Conservation (phyloP, 176 grass and related monocot genomes). For the Avena sativa region DNA sequence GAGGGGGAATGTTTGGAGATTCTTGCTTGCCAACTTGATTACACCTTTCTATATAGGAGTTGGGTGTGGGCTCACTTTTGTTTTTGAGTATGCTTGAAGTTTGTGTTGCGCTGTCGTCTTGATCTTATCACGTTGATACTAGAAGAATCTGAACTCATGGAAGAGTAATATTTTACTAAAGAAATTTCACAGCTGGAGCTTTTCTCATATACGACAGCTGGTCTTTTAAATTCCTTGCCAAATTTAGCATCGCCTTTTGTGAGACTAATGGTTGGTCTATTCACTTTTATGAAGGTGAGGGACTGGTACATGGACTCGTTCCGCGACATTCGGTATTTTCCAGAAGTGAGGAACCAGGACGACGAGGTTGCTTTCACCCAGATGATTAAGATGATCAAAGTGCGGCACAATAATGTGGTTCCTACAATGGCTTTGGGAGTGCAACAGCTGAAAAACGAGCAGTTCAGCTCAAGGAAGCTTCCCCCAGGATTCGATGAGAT, state of each 20-base stretch:
- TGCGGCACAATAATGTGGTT: conserved; percentile 91
- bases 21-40: conserved; percentile 38
- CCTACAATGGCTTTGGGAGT: conserved; percentile 88
- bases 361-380: conserved; percentile 82
- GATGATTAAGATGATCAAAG: conserved; percentile 82
- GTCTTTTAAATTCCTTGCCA: conserved; percentile 18
- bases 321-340: conserved; percentile 81
- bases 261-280: conserved; percentile 28
- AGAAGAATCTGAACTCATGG: conserved; percentile 27
- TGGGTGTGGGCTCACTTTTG: not conserved
- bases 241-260: conserved; percentile 31
- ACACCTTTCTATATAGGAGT: not conserved
- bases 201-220: not conserved
- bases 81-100: not conserved
- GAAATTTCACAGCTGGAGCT: not conserved
- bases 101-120: conserved; percentile 20
- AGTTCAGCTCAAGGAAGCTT: conserved; percentile 47
- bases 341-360: conserved; percentile 55
- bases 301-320: conserved; percentile 95
- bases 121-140: conserved; percentile 24
- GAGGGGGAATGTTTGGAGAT: conserved; percentile 28
- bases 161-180: conserved; percentile 36
- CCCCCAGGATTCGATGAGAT: conserved; percentile 69
- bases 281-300: conserved; percentile 62
- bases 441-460: conserved; percentile 86